Conservation (phyloP, 2,329 filamentous ascomycete species). For the Proliferodiscus dingleyae region DNA sequence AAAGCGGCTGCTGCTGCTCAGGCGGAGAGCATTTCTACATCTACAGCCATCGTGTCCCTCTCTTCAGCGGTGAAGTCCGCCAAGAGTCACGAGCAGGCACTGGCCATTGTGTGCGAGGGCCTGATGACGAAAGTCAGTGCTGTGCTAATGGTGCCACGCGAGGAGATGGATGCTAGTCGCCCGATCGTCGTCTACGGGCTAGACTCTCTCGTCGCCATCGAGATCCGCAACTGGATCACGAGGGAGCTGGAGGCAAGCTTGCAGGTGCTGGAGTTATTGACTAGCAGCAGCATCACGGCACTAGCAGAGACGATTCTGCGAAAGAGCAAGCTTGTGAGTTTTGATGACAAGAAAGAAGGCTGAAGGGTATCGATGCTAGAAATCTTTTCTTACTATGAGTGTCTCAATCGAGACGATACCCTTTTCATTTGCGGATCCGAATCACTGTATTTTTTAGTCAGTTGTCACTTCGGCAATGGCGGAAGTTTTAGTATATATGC, state of each 20-base stretch:
- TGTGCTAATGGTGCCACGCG: slow-evolving; percentile 42
- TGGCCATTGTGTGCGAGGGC: slow-evolving; percentile 34
- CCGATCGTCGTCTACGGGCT: slow-evolving; percentile 29
- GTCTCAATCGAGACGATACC: too few relatives aligned
- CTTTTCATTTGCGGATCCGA: neutral
- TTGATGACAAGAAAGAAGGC: neutral
- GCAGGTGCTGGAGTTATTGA: slow-evolving; percentile 26
- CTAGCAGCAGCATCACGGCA: slow-evolving; percentile 21
- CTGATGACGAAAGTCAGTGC: slow-evolving; percentile 41
- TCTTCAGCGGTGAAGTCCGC: slow-evolving; percentile 8
- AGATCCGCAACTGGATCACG: slow-evolving; percentile 37
- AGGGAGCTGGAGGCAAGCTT: slow-evolving; percentile 19
- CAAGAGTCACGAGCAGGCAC: slow-evolving; percentile 15
- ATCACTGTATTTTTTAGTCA: too few relatives aligned
- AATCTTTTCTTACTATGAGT: too few relatives aligned
- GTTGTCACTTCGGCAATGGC: too few relatives aligned
- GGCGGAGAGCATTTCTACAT: neutral
- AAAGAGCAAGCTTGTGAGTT: slow-evolving; percentile 8
- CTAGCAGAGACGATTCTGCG: slow-evolving; percentile 25
- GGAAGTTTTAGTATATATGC: too few relatives aligned
- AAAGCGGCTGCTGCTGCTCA: slow-evolving; percentile 2
- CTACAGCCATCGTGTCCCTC: slow-evolving; percentile 10
- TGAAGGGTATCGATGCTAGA: too few relatives aligned
- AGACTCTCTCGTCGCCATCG: slow-evolving; percentile 23
- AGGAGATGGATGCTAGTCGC: slow-evolving; percentile 42